Evolutionary conservation across 2,329 filamentous ascomycete genomes (phyloP).

Genomic region (Paraphoma sp.): DNA sequence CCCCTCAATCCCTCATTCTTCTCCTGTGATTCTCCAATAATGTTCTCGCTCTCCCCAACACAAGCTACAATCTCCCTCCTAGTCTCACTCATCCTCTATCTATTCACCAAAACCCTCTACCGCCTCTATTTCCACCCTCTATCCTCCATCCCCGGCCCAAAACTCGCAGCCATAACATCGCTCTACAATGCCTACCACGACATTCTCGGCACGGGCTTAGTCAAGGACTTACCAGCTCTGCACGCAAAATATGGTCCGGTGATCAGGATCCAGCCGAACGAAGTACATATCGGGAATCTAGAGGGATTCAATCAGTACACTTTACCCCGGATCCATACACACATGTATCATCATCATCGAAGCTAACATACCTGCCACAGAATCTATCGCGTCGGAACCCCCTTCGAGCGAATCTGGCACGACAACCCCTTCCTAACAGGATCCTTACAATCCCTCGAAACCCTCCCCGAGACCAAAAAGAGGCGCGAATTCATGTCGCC

Average conservation of each 20-base stretch:
- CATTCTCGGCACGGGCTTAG: slow-evolving; percentile 8
- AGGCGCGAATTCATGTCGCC: slow-evolving; percentile 16
- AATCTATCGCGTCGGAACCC: slow-evolving; percentile 17
- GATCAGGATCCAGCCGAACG: slow-evolving; percentile 17
- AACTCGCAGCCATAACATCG: slow-evolving; percentile 16
- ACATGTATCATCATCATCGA: background rate
- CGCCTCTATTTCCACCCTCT: slow-evolving; percentile 19
- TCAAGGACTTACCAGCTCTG: slow-evolving; percentile 15
- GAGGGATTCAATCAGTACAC: slow-evolving; percentile 15
- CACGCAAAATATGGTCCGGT: slow-evolving; percentile 19
- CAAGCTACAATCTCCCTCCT: background rate
- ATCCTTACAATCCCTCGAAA: slow-evolving; percentile 14
- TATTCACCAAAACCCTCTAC: slow-evolving; percentile 8
- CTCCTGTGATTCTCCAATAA: background rate
- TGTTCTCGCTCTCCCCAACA: background rate
- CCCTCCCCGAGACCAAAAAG: slow-evolving; percentile 14
- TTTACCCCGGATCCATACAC: background rate
- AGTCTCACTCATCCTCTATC: background rate
- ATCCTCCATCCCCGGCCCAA: slow-evolving; percentile 14
- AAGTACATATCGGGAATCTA: slow-evolving; percentile 14
- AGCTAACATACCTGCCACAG: background rate
- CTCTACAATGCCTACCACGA: slow-evolving; percentile 19
- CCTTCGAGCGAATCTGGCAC: slow-evolving; percentile 20
- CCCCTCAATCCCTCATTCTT: background rate
- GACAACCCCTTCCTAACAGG: slow-evolving; percentile 18